phyloP scores from a whole-genome alignment of 2,329 filamentous ascomycete species.

The Dactylellina cionopaga region DNA sequence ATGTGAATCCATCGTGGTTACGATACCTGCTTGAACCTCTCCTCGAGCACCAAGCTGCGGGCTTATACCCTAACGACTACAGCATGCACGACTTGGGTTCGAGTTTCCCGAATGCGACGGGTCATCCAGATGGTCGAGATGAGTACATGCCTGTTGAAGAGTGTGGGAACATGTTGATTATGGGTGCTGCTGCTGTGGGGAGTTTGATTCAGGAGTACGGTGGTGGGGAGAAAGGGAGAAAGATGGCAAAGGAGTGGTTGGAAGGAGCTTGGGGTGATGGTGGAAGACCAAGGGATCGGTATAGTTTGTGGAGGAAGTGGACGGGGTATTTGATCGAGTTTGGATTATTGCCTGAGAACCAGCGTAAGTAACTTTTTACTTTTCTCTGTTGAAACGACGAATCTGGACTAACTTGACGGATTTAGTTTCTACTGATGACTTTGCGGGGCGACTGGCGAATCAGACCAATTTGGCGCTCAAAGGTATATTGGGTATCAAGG shows the following conservation, averaged over 20 bases:
- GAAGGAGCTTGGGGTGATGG: constrained; percentile 70
- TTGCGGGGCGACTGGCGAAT: constrained; percentile 79
- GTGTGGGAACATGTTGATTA: constrained; percentile 83
- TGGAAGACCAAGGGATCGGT: constrained; percentile 70
- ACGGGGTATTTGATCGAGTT: constrained; percentile 80
- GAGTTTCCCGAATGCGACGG: constrained; percentile 80
- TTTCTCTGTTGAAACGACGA: constrained; percentile 18
- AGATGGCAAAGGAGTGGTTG: constrained; percentile 62
- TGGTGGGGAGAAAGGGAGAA: constrained; percentile 46
- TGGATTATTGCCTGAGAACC: constrained; percentile 77
- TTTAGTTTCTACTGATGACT: constrained; percentile 81
- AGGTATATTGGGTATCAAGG: constrained; percentile 82
- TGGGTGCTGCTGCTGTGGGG: constrained; percentile 71
- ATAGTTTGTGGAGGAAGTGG: constrained; percentile 79
- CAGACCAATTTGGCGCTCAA: constrained; percentile 86
- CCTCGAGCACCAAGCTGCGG: constrained; percentile 81
- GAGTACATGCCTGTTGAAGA: constrained; percentile 82
- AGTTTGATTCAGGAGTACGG: constrained; percentile 38
- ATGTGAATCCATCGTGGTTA: constrained; percentile 83
- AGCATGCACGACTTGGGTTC: constrained; percentile 80
- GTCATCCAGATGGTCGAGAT: constrained; percentile 75
- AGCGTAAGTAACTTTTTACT: constrained; percentile 65
- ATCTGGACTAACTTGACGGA: neutral
- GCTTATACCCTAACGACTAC: constrained; percentile 79
- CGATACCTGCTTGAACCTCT: constrained; percentile 81